phyloP scores from a whole-genome alignment of 768 basidiomycete species.

The Rhizopogon roseolus region DNA sequence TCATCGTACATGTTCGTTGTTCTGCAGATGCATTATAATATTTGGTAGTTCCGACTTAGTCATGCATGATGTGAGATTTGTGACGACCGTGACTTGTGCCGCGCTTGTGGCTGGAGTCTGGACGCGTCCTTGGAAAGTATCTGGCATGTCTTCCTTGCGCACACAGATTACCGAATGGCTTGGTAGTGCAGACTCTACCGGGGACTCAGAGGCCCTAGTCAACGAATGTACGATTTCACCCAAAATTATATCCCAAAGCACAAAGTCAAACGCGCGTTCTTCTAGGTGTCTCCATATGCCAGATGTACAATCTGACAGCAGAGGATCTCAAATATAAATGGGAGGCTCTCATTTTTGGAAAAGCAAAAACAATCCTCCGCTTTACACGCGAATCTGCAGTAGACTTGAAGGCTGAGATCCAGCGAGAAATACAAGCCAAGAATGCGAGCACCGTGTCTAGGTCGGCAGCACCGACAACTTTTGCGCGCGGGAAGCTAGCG shows the following conservation, averaged over 20 bases:
- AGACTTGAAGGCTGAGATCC: conserved; percentile 36
- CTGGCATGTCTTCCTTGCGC: conserved; percentile 18
- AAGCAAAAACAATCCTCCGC: conserved; percentile 30
- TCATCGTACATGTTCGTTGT: conserved; percentile 5
- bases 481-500: not conserved
- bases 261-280: conserved; percentile 7
- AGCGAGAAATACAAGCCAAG: conserved; percentile 30
- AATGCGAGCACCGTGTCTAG: conserved; percentile 20
- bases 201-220: conserved; percentile 34
- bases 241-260: not conserved
- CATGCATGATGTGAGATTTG: not conserved
- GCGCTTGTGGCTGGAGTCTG: not conserved
- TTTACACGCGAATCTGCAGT: conserved; percentile 47
- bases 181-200: conserved; percentile 24
- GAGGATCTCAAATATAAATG: conserved; percentile 61
- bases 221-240: conserved; percentile 44
- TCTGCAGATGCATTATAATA: conserved; percentile 1
- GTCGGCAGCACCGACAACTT: not conserved
- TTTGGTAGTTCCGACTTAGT: not conserved
- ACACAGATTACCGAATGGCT: conserved; percentile 21
- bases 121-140: not conserved
- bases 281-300: conserved; percentile 60
- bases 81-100: not conserved
- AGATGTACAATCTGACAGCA: conserved; percentile 51
- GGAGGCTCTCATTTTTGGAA: conserved; percentile 45